These are phyloP conservation scores for Pichia sp. DNA, from an alignment of 1,139 yeast species.

Conservation along the genomic window DNA sequence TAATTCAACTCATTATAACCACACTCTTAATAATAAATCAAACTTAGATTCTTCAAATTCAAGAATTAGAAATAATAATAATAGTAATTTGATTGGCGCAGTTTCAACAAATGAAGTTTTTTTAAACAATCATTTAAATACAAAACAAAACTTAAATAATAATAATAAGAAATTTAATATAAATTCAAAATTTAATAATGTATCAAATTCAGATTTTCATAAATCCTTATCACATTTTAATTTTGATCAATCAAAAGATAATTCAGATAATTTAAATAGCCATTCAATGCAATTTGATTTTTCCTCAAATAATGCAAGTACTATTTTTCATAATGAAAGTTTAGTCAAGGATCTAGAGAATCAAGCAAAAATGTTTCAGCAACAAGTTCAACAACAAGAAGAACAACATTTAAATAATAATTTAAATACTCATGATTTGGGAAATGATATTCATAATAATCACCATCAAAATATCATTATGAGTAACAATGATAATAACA, in stretches of 20 bases:
- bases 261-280: constrained; percentile 3
- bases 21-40: not conserved
- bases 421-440: not conserved
- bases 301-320: constrained; percentile 10
- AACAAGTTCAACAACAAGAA: constrained; percentile 21
- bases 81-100: constrained; percentile 42
- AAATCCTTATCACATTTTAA: constrained; percentile 21
- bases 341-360: constrained; percentile 12
- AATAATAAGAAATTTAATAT: constrained; percentile 11
- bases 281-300: constrained; percentile 10
- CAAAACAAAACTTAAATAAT: constrained; percentile 10
- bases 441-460: not conserved
- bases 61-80: constrained; percentile 29
- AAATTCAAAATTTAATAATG: constrained; percentile 4
- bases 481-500: not conserved
- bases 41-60: constrained; percentile 26
- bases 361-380: constrained; percentile 11
- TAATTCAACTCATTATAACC: not conserved
- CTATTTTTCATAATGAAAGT: constrained; percentile 9
- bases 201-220: constrained; percentile 8
- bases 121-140: constrained; percentile 30
- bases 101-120: constrained; percentile 80
- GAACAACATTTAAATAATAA: constrained; percentile 6
- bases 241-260: constrained; percentile 16
- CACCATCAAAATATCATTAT: not conserved